Base-by-base conservation (phyloP, 1,284 basidiomycete genomes). In the Trichosporon asahii region DNA sequence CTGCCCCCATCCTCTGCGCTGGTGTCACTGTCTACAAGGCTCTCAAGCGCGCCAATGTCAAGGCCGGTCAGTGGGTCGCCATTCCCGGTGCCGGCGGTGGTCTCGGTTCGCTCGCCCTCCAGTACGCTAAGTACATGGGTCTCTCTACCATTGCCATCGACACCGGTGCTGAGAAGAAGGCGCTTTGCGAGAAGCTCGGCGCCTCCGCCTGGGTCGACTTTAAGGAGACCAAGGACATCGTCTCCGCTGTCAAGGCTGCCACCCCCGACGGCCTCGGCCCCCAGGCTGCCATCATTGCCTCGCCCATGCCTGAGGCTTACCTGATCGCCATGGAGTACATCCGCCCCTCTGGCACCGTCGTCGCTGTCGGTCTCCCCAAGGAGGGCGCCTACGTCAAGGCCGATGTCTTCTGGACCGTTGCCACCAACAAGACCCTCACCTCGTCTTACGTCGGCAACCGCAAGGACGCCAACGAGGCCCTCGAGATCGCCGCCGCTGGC, bases 181-280 rank as follows among this genome's bases (percentile, higher is more conserved):
- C 88, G 65, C 86, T 95, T 15, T 89, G 88, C 79, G 76, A 86
- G 71, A 83, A 86, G 31, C 89, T 94, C 66, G 93, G 93, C 60
- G 91, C 91, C 0, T 89, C 91, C 74, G 86, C 86, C 66, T 94
- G 90, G 88, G 87, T 95, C 74, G 92, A 95, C 84, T 94, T 92
- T 85, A 88, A 86, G 75, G 86, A 76, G 61, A 68, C 67, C 55
- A 77, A 79, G 72, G 79, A 77, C 70, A 76, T 77, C 55, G 68
- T 70, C 40, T 46, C 61, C 46, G 72, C 69, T 49, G 82, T 86
- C 69, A 84, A 88, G 79, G 86, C 85, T 8, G 86, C 87, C 0
- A 90, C 79, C 23, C 76, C 90, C 0, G 91, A 86, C 68, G 92
- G 91, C 0, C 80, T 85, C 9, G 92, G 93, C 40, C 89, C 92